phyloP scores from a whole-genome alignment of 2,329 filamentous ascomycete species.

The Arthroderma uncinatum region DNA sequence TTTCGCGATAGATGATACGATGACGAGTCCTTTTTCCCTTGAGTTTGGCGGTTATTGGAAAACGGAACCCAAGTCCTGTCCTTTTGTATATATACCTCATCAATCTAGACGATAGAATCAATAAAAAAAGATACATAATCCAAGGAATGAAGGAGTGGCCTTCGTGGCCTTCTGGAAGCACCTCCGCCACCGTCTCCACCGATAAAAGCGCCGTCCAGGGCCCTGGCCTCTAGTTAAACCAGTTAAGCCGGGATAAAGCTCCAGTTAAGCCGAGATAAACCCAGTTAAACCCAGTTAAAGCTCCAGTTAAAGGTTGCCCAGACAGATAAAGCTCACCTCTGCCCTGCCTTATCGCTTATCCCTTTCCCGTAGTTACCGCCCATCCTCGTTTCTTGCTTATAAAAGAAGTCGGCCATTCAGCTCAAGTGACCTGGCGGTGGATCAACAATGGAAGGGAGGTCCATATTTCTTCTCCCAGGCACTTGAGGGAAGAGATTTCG shows the following conservation, averaged over 20 bases:
- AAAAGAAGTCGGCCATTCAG: neutral
- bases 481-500: neutral
- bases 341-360: neutral
- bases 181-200: neutral
- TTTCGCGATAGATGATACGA: neutral
- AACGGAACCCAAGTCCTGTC: neutral
- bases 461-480: slow-evolving; percentile 1
- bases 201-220: neutral
- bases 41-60: neutral
- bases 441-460: slow-evolving; percentile 1
- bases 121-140: neutral
- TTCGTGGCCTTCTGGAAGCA: neutral
- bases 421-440: slow-evolving; percentile 3
- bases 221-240: slow-evolving; percentile 3
- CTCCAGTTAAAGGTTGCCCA: neutral
- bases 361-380: neutral
- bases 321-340: neutral
- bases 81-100: neutral
- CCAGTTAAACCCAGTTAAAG: neutral
- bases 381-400: neutral
- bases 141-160: neutral
- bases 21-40: neutral
- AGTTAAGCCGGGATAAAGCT: neutral
- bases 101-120: slow-evolving; percentile 1
- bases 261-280: neutral